These are phyloP conservation scores for Calonectria henricotiae DNA, from an alignment of 2,329 filamentous ascomycete genomes.

Conservation along the genomic window DNA sequence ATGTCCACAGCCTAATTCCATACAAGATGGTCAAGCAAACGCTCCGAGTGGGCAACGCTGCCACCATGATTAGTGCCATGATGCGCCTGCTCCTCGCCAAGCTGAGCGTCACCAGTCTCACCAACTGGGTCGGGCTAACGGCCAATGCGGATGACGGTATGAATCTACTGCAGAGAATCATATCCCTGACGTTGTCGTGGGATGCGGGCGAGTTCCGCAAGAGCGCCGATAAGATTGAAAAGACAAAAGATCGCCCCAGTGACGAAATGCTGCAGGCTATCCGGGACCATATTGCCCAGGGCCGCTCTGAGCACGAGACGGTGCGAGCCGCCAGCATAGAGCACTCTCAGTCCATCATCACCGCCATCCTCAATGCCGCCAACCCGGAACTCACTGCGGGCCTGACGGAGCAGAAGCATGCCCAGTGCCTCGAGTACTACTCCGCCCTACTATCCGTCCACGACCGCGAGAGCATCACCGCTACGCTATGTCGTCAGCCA, in stretches of 20 bases:
- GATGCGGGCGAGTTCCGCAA: constrained; percentile 81
- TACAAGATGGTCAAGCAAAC: constrained; percentile 83
- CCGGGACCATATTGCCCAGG: constrained; percentile 70
- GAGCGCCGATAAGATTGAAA: constrained; percentile 76
- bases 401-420: constrained; percentile 75
- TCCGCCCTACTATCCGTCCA: constrained; percentile 79
- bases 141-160: constrained; percentile 82
- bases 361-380: constrained; percentile 74
- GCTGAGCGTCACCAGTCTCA: constrained; percentile 80
- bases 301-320: constrained; percentile 72
- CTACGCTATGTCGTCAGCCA: constrained; percentile 76
- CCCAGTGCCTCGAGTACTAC: constrained; percentile 79
- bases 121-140: constrained; percentile 85
- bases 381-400: constrained; percentile 64
- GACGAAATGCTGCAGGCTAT: constrained; percentile 76
- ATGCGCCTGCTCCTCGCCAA: constrained; percentile 83
- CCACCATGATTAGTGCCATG: constrained; percentile 86
- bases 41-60: constrained; percentile 83
- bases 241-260: constrained; percentile 69
- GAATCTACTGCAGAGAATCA: constrained; percentile 85
- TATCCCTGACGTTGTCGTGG: constrained; percentile 81
- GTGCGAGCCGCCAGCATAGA: constrained; percentile 71
- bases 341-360: constrained; percentile 74
- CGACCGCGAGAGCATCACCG: constrained; percentile 81
- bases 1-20: constrained; percentile 79